Conservation (phyloP, 495 filamentous ascomycete species). For the Penicillium simplicissimum region DNA sequence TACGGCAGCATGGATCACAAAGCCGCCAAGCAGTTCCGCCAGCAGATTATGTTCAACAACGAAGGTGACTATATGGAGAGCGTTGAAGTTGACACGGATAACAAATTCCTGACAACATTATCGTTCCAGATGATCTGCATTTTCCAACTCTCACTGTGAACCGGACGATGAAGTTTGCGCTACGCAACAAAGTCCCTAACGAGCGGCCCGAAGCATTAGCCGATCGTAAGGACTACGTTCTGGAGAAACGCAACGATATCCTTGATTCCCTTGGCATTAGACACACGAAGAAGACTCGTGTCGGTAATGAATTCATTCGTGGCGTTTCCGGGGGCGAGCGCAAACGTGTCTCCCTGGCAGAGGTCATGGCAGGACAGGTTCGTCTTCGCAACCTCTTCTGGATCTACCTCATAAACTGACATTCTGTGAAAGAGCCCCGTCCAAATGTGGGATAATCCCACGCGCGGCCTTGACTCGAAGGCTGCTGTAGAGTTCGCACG, state of each 20-base stretch:
- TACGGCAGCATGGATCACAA: conserved; percentile 42
- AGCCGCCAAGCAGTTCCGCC: conserved; percentile 32
- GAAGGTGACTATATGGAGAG: conserved; percentile 23
- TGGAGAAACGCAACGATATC: conserved; percentile 69
- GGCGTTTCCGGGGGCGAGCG: conserved; percentile 83
- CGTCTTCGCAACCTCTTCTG: conserved; percentile 40
- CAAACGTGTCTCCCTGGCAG: conserved; percentile 81
- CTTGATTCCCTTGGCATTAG: conserved; percentile 76
- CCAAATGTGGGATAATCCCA: conserved; percentile 87
- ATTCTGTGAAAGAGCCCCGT: conserved; percentile 52
- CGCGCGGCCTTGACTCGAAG: conserved; percentile 75
- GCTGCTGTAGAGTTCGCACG: conserved; percentile 79
- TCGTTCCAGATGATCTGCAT: conserved; percentile 62
- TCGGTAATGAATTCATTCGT: conserved; percentile 80
- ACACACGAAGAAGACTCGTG: conserved; percentile 74
- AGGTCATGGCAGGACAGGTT: conserved; percentile 61
- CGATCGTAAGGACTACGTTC: conserved; percentile 52
- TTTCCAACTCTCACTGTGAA: conserved; percentile 80
- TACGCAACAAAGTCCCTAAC: conserved; percentile 64
- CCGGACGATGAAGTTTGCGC: conserved; percentile 79
- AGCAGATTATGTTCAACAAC: conserved; percentile 49
- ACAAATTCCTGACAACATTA: not conserved
- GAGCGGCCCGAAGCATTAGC: conserved; percentile 60
- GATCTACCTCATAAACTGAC: conserved; percentile 13
- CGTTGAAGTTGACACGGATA: not conserved